Base-by-base conservation (phyloP, 2,329 filamentous ascomycete genomes). In the Ophiostoma montium region DNA sequence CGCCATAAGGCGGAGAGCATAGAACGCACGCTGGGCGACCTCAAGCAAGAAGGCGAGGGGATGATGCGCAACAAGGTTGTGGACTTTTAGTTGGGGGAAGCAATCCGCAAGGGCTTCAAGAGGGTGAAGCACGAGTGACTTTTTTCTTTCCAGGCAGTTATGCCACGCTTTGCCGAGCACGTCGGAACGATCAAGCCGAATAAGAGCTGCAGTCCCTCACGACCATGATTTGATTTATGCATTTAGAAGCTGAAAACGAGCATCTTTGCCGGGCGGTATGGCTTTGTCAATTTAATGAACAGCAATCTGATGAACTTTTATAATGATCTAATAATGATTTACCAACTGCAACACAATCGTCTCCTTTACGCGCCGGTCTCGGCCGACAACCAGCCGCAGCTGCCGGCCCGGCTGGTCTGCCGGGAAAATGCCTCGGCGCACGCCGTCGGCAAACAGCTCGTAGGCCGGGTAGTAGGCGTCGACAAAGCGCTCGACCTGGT, bases 401-500 rank as follows among this genome's bases (percentile, higher is more conserved):
- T 85, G 80, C 53, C 69, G 67, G 7, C 70, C 70, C 23, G 68
- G 61, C 57, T 67, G 70, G 16, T 68, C 61, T 1, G 61, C 50
- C 53, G 83, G 75, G 30, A 80, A 80, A 76, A 80, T 65, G 1
- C 81, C 81, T 23, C 63, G 59, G 50, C 80, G 70, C 51, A 85
- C 60, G 16, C 68, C 70, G 30, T 78, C 74, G 1, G 73, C 74
- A 59, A 77, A 86, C 11, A 86, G 69, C 65, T 86, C 82, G 57
- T 86, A 86, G 2, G 79, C 80, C 4, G 82, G 82, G 57, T 80
- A 85, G 62, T 86, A 79, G 1, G 70, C 74, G 53, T 78, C 74
- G 30, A 79, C 84, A 62, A 95, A 95, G 43, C 73, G 70, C 50
- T 78, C 70, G 39, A 95, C 86, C 62, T 90, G 76, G 50, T 86